Base-by-base conservation (phyloP, 805 yeast genomes). In the Lipomyces chichibuensis region DNA sequence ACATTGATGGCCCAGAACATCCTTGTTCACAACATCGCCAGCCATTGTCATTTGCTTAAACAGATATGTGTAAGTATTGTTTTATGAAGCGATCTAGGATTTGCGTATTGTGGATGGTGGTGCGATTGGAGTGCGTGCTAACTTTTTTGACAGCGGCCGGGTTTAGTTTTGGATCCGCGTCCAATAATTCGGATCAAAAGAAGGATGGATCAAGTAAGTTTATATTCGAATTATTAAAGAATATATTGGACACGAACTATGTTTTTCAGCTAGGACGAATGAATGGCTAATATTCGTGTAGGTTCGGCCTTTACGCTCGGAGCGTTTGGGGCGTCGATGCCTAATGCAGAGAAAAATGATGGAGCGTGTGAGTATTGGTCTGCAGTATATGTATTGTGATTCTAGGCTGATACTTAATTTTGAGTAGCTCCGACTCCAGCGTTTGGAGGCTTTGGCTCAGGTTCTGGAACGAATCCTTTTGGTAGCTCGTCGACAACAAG, bases 151-250 rank as follows among this genome's bases (percentile, higher is more conserved):
- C 55, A 52, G 55, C 55, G 55, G 14, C 55, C 3, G 55, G 55
- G 20, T 52, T 25, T 6, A 23, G n/a, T 5, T 25, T 52, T 29
- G 55, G 55, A 14, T 52, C 55, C n/a, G 55, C 55, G 55, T 52
- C 55, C 33, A 52, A 23, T 25, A 52, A 29, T 52, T 23, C 62
- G 27, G 65, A 62, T 52, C 61, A 57, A 39, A 62, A 52, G 46
- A 57, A 62, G 37, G 65, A 62, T 51, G 60, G 57, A 35, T 35
- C 59, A n/a, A 32, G 65, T 62, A 35, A 23, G 65, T 25, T 20
- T 46, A 35, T 39, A 2, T 55, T 35, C 54, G 23, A 32, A n/a
- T 35, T 57, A 11, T 9, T 14, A 13, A 35, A 17, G 43, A 14
- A 37, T 23, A 9, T 29, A 35, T 17, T 57, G 52, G 60, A n/a